These are phyloP conservation scores for Eucalyptus tenuipes DNA, from an alignment of 345 rosid genomes.

Conservation along the genomic window DNA sequence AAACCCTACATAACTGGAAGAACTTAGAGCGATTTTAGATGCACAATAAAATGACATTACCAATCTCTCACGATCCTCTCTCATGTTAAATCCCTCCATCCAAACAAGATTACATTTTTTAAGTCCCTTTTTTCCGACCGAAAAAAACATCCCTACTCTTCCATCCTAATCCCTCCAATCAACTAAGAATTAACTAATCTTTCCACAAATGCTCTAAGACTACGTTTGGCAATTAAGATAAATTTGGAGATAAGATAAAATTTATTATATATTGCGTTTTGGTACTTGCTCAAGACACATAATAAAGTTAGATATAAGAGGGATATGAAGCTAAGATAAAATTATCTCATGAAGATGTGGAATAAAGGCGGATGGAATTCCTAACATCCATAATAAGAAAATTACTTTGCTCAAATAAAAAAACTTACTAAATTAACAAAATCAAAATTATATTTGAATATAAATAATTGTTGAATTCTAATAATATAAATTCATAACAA, in stretches of 20 bases:
- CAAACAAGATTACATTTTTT: background rate
- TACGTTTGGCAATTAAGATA: no score
- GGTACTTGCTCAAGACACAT: accelerated
- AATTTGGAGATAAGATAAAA: no score
- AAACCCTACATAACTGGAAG: background rate
- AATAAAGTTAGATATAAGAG: no score
- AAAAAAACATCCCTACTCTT: background rate
- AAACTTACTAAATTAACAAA: no score
- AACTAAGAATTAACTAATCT: background rate
- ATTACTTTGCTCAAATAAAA: no score
- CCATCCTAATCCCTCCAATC: background rate
- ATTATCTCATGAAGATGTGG: no score
- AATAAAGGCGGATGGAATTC: accelerated
- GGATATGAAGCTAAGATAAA: accelerated
- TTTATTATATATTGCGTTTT: no score
- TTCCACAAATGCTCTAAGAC: background rate
- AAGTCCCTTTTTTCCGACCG: background rate
- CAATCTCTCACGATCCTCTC: background rate
- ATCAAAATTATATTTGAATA: no score
- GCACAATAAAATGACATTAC: background rate
- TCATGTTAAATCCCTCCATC: background rate
- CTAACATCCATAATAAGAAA: no score
- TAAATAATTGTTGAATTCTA: no score
- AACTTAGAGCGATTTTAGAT: background rate
- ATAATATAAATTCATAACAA: no score